Conservation (phyloP, 352 stramenopile genomes). For the Pythium sp. region DNA sequence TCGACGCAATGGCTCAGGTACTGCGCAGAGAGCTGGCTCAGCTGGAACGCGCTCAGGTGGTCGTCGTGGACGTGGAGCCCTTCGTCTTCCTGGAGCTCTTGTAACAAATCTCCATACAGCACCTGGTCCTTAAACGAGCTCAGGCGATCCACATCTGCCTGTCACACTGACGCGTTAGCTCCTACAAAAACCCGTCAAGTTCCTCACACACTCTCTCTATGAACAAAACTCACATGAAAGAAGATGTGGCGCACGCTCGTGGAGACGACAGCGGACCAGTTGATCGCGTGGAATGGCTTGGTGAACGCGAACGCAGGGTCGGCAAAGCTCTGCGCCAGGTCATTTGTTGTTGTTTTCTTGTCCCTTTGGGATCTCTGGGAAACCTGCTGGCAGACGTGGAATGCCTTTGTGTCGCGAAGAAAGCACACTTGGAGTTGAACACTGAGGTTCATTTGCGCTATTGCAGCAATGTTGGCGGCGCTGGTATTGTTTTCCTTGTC, state of each 20-base stretch:
- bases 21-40: slow-evolving; percentile 61
- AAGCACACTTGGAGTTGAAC: slow-evolving; percentile 41
- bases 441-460: slow-evolving; percentile 24
- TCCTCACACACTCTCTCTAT: not conserved
- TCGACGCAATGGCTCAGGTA: slow-evolving; percentile 66
- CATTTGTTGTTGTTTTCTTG: not conserved
- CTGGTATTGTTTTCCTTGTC: not conserved
- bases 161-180: not conserved
- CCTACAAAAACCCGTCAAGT: not conserved
- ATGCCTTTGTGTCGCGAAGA: slow-evolving; percentile 24
- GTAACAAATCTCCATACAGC: slow-evolving; percentile 47
- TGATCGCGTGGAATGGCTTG: slow-evolving; percentile 39
- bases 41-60: slow-evolving; percentile 45
- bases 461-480: not conserved
- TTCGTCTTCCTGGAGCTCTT: slow-evolving; percentile 48
- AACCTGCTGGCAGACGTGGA: slow-evolving; percentile 24
- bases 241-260: slow-evolving; percentile 64
- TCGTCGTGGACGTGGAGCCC: slow-evolving; percentile 50
- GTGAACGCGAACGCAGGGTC: slow-evolving; percentile 64
- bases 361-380: not conserved
- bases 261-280: slow-evolving; percentile 58
- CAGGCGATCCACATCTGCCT: slow-evolving; percentile 60
- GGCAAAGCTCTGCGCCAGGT: slow-evolving; percentile 13
- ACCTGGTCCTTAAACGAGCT: slow-evolving; percentile 48
- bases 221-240: slow-evolving; percentile 33